Base-by-base conservation (phyloP, 2,329 filamentous ascomycete species). In the Trichophyton equinum region DNA sequence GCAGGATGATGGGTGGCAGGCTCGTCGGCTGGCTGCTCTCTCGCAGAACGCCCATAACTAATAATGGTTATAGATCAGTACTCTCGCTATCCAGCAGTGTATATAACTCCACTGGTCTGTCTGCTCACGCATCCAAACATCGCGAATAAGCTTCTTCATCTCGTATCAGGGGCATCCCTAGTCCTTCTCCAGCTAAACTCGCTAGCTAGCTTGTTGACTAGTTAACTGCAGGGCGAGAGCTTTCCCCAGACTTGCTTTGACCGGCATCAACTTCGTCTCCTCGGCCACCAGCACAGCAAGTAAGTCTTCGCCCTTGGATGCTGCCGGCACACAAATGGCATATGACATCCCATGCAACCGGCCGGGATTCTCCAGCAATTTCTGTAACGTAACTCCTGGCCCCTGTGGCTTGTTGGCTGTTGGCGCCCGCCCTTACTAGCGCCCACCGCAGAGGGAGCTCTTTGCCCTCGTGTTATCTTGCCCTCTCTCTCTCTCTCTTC, bases 391-490 rank as follows among this genome's bases (percentile, higher is more conserved):
- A 38, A 38, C 33, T 13, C 33, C 33, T 6, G 33, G 33, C 33
- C 51, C 27, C 51, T 55, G 51, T 55, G 51, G 51, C 51, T 55
- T 55, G 51, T 55, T 27, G 7, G 15, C 33, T 18, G 27, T 36
- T 55, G 51, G 51, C 27, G 27, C 27, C 51, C 30, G 51, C 51
- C 13, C 8, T 30, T 2, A 0, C 8, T 55, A 55, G 51, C 51
- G 51, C 51, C 15, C 27, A 55, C 51, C 15, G 27, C 27, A 25
- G 33, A 30, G 33, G 33, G 33, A 38, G 33, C 33, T 38, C 51
- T 55, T 36, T 55, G 51, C 20, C 22, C 27, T 36, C 51, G 51
- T 55, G 51, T 55, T 33, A 55, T 55, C 51, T 55, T 53, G 47
- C 51, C 20, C 13, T 51, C 51, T 30, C 27, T 30, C 27, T 30